Percentiles rank a stretch among this genome's conserved stretches.
Evolutionary conservation across 179 eudicot species (phyloP).

Genomic region (Spinacia oleracea): DNA sequence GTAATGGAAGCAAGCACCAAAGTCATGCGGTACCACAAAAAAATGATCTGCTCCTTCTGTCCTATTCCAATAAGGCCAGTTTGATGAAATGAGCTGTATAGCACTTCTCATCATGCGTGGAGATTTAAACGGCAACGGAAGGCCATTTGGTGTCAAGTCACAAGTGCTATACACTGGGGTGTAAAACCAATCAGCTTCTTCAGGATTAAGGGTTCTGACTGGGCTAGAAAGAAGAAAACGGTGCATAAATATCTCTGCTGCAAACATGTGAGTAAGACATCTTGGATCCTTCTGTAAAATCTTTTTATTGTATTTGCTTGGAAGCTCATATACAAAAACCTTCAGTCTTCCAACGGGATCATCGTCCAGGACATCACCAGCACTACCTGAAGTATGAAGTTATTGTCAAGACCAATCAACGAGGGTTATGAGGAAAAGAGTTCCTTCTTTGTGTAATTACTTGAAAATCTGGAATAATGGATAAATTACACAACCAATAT

Average conservation of each 20-base stretch:
- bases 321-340: conserved; percentile 93
- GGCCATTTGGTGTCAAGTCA: conserved; percentile 91
- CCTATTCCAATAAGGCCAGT: conserved; percentile 97
- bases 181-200: conserved; percentile 97
- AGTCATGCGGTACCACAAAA: conserved; percentile 86
- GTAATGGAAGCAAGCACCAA: conserved; percentile 93
- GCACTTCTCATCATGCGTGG: conserved; percentile 99
- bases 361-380: conserved; percentile 96
- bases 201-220: conserved; percentile 88
- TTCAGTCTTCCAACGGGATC: conserved; percentile 88
- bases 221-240: conserved; percentile 79
- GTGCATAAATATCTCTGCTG: conserved; percentile 94
- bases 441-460: background rate
- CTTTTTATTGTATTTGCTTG: conserved; percentile 96
- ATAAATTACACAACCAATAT: conserved; percentile 3
- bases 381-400: conserved; percentile 57
- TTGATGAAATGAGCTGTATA: conserved; percentile 89
- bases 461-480: background rate
- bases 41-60: conserved; percentile 97
- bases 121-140: conserved; percentile 92
- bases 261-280: conserved; percentile 95
- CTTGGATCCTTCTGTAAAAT: conserved; percentile 84
- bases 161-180: conserved; percentile 90
- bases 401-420: conserved; percentile 15
- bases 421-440: background rate